These are phyloP conservation scores for Termitomyces sp. DNA, from an alignment of 768 basidiomycete species.

Conservation along the genomic window DNA sequence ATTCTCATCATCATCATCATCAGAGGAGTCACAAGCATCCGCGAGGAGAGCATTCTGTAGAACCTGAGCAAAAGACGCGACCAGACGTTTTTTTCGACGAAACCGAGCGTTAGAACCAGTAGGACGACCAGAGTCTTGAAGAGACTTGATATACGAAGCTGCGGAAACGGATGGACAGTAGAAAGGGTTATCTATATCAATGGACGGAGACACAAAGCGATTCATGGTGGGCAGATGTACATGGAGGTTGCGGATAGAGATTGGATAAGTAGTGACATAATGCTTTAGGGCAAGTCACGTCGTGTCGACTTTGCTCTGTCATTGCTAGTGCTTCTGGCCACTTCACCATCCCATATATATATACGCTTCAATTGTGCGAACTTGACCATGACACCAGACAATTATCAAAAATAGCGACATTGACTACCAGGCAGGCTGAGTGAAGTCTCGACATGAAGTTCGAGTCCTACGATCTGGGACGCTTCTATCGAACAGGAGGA, in stretches of 20 bases:
- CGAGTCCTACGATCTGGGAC: not conserved
- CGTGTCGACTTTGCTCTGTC: not conserved
- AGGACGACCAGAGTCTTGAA: conserved; percentile 29
- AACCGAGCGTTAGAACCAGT: conserved; percentile 11
- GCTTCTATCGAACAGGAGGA: no score
- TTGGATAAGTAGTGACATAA: no score
- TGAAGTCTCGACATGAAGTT: no score
- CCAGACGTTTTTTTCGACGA: conserved; percentile 13
- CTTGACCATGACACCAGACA: not conserved
- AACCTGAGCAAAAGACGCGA: conserved; percentile 27
- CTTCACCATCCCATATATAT: no score
- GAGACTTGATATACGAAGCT: conserved; percentile 37
- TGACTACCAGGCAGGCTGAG: not conserved
- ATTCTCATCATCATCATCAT: conserved; percentile 16
- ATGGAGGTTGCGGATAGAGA: not conserved
- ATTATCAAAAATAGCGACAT: not conserved
- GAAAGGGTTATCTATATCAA: conserved; percentile 52
- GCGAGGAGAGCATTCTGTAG: conserved; percentile 25
- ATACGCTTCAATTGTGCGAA: not conserved
- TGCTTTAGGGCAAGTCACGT: conserved; percentile 3
- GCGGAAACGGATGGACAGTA: conserved; percentile 52
- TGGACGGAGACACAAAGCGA: conserved; percentile 23
- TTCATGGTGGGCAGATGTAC: conserved; percentile 1
- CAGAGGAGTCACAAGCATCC: conserved; percentile 13
- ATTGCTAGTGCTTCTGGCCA: not conserved